Percentiles rank a stretch among this genome's conserved stretches.
These are phyloP conservation scores for Cladosporium halotolerans DNA, from an alignment of 2,329 filamentous ascomycete species.

Conservation along the genomic window DNA sequence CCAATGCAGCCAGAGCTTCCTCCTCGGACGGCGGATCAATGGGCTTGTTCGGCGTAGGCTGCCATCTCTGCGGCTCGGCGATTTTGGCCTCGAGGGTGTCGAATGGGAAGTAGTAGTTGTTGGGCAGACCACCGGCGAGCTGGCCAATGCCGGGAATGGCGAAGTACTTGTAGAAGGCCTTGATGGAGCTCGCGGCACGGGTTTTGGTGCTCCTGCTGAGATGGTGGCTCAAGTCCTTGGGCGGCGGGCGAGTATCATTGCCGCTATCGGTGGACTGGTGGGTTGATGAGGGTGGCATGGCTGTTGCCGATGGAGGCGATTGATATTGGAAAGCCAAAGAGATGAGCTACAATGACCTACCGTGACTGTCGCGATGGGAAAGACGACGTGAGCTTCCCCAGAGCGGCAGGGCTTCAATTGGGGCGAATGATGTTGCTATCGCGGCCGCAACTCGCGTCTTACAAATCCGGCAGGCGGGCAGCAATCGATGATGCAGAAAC, in stretches of 20 bases:
- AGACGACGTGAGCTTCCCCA: neutral
- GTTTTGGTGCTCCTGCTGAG: constrained; percentile 64
- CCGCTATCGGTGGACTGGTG: constrained; percentile 5
- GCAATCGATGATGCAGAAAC: constrained; percentile 8
- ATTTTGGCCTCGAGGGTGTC: constrained; percentile 81
- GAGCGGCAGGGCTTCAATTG: neutral
- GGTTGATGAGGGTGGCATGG: constrained; percentile 6
- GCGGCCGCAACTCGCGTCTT: neutral
- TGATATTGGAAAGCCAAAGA: neutral
- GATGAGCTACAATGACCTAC: neutral
- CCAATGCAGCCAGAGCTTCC: constrained; percentile 23
- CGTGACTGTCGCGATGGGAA: neutral
- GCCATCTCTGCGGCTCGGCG: constrained; percentile 68
- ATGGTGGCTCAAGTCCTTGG: constrained; percentile 73
- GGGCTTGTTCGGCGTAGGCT: constrained; percentile 60
- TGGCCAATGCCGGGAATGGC: constrained; percentile 55
- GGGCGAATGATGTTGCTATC: constrained; percentile 3
- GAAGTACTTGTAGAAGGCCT: constrained; percentile 83
- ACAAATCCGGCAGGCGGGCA: constrained; percentile 7
- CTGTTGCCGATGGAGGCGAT: neutral
- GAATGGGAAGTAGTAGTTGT: constrained; percentile 78
- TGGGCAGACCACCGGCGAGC: constrained; percentile 63
- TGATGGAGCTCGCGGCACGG: constrained; percentile 61
- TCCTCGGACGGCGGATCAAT: constrained; percentile 40
- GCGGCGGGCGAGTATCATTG: constrained; percentile 36